Conservation (phyloP, 805 yeast species). For the Zygosaccharomyces bisporus region DNA sequence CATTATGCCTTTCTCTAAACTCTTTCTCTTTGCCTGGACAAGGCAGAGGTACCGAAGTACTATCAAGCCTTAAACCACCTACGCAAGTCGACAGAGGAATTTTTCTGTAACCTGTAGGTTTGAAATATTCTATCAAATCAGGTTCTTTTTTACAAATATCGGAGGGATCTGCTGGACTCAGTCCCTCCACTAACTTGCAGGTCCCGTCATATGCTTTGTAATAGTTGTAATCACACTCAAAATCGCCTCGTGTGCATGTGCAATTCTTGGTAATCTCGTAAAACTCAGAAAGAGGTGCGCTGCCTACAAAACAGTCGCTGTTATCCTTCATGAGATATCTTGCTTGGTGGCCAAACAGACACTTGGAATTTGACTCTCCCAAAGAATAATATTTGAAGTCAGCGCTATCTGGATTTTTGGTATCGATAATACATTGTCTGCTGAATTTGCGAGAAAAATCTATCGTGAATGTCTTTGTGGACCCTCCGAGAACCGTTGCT, state of each 20-base stretch:
- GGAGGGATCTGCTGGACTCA: conserved; percentile 59
- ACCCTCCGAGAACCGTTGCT: conserved; percentile 43
- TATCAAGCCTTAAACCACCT: conserved; percentile 73
- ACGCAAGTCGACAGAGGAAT: conserved; percentile 81
- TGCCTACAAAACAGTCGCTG: conserved; percentile 63
- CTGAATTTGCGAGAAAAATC: conserved; percentile 53
- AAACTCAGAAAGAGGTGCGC: conserved; percentile 55
- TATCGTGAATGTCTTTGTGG: conserved; percentile 47
- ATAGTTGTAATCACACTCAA: conserved; percentile 90
- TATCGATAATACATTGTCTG: conserved; percentile 54
- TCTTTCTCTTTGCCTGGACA: conserved; percentile 86
- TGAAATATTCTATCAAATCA: conserved; percentile 64
- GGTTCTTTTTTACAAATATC: conserved; percentile 54
- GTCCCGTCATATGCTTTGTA: conserved; percentile 70
- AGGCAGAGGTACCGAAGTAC: conserved; percentile 52
- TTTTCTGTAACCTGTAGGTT: conserved; percentile 89
- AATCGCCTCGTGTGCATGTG: conserved; percentile 80
- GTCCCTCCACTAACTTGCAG: conserved; percentile 78
- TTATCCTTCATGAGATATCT: conserved; percentile 55
- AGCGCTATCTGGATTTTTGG: conserved; percentile 41
- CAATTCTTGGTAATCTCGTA: conserved; percentile 61
- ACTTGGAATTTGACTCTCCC: conserved; percentile 47
- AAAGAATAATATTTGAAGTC: conserved; percentile 70
- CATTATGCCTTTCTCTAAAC: conserved; percentile 50
- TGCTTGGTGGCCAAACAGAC: conserved; percentile 70